These are phyloP conservation scores for Blastobotrys terrestris DNA, from an alignment of 805 yeast genomes.

Conservation along the genomic window DNA sequence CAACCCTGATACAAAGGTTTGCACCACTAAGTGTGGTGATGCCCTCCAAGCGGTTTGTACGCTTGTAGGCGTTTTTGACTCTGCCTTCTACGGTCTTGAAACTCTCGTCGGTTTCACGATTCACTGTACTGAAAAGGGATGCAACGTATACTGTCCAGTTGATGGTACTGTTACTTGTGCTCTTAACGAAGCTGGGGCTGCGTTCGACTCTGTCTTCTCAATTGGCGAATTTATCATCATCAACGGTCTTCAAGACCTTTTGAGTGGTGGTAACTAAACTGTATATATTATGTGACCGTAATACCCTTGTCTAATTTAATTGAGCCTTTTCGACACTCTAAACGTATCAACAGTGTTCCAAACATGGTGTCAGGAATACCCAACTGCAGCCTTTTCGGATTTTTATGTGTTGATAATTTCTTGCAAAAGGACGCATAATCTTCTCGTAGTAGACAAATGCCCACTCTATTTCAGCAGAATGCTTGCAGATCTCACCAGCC, in stretches of 20 bases:
- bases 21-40: conserved; percentile 11
- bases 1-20: conserved; percentile 11
- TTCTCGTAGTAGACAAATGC: neutral
- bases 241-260: conserved; percentile 5
- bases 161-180: conserved; percentile 6
- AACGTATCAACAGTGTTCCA: neutral
- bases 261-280: neutral
- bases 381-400: neutral
- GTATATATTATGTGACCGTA: neutral
- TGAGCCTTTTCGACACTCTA: neutral
- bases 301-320: neutral
- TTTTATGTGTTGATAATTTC: neutral
- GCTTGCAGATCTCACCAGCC: neutral
- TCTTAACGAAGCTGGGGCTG: conserved; percentile 7
- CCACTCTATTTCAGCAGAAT: neutral
- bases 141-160: conserved; percentile 14
- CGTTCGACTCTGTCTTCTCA: conserved; percentile 11
- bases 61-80: conserved; percentile 12
- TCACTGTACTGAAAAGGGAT: conserved; percentile 12
- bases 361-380: neutral
- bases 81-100: conserved; percentile 15
- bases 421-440: neutral
- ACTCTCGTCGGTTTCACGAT: conserved; percentile 13
- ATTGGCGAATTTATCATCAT: conserved; percentile 11
- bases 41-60: conserved; percentile 11